Base-by-base conservation (phyloP, 306 rosid genomes). In the Fagus crenata region DNA sequence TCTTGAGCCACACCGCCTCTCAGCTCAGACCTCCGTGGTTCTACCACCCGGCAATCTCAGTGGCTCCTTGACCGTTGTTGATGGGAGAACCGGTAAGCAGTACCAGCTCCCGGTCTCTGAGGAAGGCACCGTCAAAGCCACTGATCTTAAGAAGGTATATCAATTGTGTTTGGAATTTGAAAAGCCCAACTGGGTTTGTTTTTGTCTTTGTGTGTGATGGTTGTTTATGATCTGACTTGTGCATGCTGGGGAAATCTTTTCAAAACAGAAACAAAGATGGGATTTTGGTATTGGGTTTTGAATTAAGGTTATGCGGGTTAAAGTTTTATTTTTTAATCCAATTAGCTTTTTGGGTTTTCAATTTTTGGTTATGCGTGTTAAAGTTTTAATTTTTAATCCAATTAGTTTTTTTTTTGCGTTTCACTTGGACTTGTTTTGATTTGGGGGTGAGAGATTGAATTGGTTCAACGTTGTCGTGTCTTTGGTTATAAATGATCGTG, bases 121-220 rank as follows among this genome's bases (percentile, higher is more conserved):
- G 8, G 91, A 90, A 56, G 97, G 96, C 8, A 87, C 96, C 5
- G 72, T 93, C 46, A 90, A 89, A 77, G 86, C 97, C 67, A 84
- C 84, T 32, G 97, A 93, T 76, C 81, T 93, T 72, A 93, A 93
- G 79, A 88, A 93, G 96, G 97, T 93, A 31, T 40, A 17, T 35
- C 0, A 36, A 11, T 53, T 60, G 43, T 31, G 5, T 63, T n/a
- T 39, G 22, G 2, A 12, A 2, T 46, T 9, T 9, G 51, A 46
- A 46, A 46, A 46, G 51, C 51, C 11, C 51, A 9, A 8, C 51
- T 46, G 51, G 64, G 32, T 58, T 28, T 58, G 36, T 0, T 18
- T 58, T 28, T n/a, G n/a, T n/a, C n/a, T n/a, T n/a, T 33, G 64
- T 22, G 32, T 18, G 64, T 56, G 64, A 7, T 56, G 2, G 14